Evolutionary conservation across 345 rosid genomes (phyloP).

Genomic region (Gossypium ekmanianum): DNA sequence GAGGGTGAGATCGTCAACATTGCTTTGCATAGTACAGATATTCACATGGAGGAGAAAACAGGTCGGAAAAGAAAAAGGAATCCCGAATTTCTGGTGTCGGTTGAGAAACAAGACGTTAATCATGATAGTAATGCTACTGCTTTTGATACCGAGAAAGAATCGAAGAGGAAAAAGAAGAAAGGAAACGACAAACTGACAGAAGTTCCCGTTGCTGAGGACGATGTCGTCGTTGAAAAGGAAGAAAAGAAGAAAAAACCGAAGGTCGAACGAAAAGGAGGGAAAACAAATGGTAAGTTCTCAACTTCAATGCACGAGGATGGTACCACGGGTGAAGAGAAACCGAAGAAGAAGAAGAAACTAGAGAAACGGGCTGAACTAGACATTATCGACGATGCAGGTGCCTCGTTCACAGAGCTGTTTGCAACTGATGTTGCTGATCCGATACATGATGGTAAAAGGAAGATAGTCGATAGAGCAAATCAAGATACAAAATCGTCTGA

Average conservation of each 20-base stretch:
- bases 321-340: conserved; percentile 21
- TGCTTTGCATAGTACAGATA: conserved; percentile 18
- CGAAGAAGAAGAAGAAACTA: conserved; percentile 26
- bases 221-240: conserved; percentile 18
- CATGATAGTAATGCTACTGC: conserved; percentile 1
- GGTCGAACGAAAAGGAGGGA: conserved; percentile 26
- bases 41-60: conserved; percentile 21
- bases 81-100: conserved; percentile 23
- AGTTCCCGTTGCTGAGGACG: conserved; percentile 10
- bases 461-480: conserved; percentile 18
- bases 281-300: conserved; percentile 15
- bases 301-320: conserved; percentile 10
- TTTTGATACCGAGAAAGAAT: conserved; percentile 20
- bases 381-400: conserved; percentile 53
- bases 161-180: conserved; percentile 29
- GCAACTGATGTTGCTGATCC: conserved; percentile 21
- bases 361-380: conserved; percentile 41
- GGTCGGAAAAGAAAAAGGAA: conserved; percentile 20
- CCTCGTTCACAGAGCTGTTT: conserved; percentile 62
- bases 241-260: conserved; percentile 29
- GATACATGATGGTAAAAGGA: conserved; percentile 19
- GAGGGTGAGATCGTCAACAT: conserved; percentile 25
- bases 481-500: conserved; percentile 22
- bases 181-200: conserved; percentile 19
- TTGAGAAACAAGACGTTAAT: not conserved